phyloP scores from a whole-genome alignment of 768 basidiomycete genomes.

The Termitomyces sp. region DNA sequence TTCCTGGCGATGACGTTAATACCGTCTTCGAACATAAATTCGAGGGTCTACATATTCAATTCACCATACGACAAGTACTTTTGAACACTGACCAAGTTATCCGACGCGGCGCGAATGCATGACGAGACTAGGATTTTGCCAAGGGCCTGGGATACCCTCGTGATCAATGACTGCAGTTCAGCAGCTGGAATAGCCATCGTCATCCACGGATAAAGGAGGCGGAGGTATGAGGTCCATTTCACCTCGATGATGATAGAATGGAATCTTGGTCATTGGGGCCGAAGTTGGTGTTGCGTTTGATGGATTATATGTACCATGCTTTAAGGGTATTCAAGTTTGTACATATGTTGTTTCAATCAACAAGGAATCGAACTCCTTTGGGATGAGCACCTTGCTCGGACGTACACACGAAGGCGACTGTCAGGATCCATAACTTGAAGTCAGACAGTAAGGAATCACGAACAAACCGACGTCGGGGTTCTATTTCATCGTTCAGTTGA shows the following conservation, averaged over 20 bases:
- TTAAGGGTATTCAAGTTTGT: no score
- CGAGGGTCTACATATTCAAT: neutral
- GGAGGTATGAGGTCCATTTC: neutral
- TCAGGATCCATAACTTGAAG: no score
- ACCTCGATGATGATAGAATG: neutral
- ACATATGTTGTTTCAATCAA: no score
- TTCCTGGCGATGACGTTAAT: neutral
- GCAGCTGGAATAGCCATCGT: neutral
- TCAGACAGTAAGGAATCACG: no score
- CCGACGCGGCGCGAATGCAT: neutral
- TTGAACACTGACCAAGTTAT: slow-evolving; percentile 1
- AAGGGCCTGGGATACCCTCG: neutral
- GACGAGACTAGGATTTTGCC: neutral
- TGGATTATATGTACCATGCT: neutral
- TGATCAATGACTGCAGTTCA: neutral
- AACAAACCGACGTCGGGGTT: no score
- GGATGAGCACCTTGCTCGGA: no score
- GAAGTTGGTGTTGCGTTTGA: neutral
- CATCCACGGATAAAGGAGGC: neutral
- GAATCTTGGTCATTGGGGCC: neutral
- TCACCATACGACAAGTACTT: neutral
- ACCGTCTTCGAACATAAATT: neutral
- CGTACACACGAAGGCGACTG: no score
- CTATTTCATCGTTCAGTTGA: no score
- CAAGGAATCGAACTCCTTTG: no score